Base-by-base conservation (phyloP, 2,329 filamentous ascomycete species). In the Penicillium olsonii region DNA sequence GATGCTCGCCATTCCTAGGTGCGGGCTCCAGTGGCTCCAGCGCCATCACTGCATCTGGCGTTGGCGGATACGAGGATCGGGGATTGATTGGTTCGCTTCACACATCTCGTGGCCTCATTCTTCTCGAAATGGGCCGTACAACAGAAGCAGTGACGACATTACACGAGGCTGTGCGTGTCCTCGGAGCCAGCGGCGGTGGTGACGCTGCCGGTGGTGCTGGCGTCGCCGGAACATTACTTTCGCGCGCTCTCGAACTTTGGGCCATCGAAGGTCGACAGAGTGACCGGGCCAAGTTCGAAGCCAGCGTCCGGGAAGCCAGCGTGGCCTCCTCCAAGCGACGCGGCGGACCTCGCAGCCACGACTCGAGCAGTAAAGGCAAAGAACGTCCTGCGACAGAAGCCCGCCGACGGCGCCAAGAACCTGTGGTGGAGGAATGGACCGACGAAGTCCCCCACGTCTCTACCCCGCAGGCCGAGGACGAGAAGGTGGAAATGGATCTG, bases 81-180 rank as follows among this genome's bases (percentile, higher is more conserved):
- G 74, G 74, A 3, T 61, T 77, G 40, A 64, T 74, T 22, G 75
- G 75, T 3, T 75, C 72, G 5, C 68, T 77, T 18, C 71, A 77
- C 53, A 77, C 74, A 5, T 75, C 73, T 37, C 68, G 95, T 63
- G 92, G 90, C 0, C 77, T 97, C 14, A 87, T 95, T 11, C 78
- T 92, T 46, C 80, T 97, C 59, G 90, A 96, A 62, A 78, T 90
- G 58, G 84, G 83, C 14, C 79, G 83, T 42, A 82, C 84, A 0
- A 87, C 87, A 61, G 87, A 95, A 38, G 92, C 92, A 0, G 85
- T 94, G 4, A 79, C 86, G 9, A 84, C 90, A 2, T 76, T 97
- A 20, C 94, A 97, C 60, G 89, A 96, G 69, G 73, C 75, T 6
- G 75, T 77, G n/a, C 68, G 75, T 22, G 71, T 77, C 2, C 55